Percentiles rank a stretch among this genome's conserved stretches.
These are phyloP conservation scores for sunflower (Helianthus annuus) DNA, from an alignment of 129 eudicot genomes.

Conservation along the genomic window DNA sequence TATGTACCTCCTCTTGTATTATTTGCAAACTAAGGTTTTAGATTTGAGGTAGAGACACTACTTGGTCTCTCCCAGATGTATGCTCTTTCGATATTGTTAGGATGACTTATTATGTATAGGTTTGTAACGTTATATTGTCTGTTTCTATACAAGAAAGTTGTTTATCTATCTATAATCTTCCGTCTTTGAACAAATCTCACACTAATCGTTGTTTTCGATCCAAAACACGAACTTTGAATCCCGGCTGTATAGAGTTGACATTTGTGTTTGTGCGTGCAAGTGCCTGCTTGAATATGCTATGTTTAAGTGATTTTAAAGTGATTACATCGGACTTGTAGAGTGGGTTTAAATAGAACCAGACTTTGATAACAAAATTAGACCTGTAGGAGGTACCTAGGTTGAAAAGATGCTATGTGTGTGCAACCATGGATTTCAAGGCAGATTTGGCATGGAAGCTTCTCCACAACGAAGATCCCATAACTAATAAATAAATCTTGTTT, in stretches of 20 bases:
- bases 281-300: not conserved
- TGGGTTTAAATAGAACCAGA: conserved; percentile 6
- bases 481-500: conserved; percentile 3
- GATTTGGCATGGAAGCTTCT: not conserved
- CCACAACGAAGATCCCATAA: conserved; percentile 8
- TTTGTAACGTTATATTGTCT: too few relatives aligned
- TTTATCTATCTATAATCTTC: too few relatives aligned
- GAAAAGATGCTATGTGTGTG: not conserved
- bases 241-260: not conserved
- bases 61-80: too few relatives aligned
- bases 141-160: too few relatives aligned
- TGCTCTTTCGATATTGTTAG: too few relatives aligned
- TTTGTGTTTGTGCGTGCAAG: conserved; percentile 6
- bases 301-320: not conserved
- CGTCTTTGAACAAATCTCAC: too few relatives aligned
- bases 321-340: not conserved
- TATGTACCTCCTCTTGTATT: too few relatives aligned
- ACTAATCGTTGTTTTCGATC: too few relatives aligned
- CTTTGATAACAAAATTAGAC: not conserved
- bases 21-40: too few relatives aligned
- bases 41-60: too few relatives aligned
- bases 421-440: not conserved
- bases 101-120: too few relatives aligned
- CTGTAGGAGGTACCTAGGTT: not conserved
- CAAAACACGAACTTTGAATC: not conserved